phyloP scores from a whole-genome alignment of 805 yeast genomes.

The Cyberlindnera veronae region DNA sequence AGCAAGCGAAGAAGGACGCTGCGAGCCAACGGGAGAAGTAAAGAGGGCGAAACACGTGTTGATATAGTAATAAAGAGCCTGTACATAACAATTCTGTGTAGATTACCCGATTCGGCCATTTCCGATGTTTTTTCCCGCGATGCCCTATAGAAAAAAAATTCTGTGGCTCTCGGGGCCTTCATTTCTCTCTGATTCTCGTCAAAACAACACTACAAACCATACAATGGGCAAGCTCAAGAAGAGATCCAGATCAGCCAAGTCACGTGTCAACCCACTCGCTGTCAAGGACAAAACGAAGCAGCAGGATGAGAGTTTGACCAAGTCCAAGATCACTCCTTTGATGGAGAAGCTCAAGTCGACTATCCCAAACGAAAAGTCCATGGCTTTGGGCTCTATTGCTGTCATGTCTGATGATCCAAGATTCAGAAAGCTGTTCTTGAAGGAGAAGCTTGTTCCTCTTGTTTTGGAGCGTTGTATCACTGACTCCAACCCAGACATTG shows the following conservation, averaged over 20 bases:
- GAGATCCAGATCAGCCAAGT: slow-evolving; percentile 49
- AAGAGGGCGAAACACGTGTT: background rate
- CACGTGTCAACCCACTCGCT: slow-evolving; percentile 35
- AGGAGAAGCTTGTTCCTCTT: slow-evolving; percentile 65
- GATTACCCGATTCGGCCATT: background rate
- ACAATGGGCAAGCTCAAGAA: slow-evolving; percentile 77
- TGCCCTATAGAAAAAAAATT: slow-evolving; percentile 2
- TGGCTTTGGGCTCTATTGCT: slow-evolving; percentile 72
- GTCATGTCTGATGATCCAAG: slow-evolving; percentile 66
- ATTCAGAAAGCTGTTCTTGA: slow-evolving; percentile 60
- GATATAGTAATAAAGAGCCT: background rate
- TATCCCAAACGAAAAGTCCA: slow-evolving; percentile 66
- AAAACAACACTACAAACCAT: background rate
- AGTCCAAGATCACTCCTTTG: slow-evolving; percentile 63
- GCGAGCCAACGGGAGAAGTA: too few species aligned
- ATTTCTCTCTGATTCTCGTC: background rate
- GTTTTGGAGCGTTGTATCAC: slow-evolving; percentile 61
- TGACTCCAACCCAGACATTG: slow-evolving; percentile 70
- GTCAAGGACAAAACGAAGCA: slow-evolving; percentile 30
- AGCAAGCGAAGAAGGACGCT: background rate
- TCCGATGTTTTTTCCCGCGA: background rate
- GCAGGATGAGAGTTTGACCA: slow-evolving; percentile 46
- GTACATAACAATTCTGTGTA: background rate
- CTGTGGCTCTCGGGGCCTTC: background rate
- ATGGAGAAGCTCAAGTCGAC: slow-evolving; percentile 59